These are phyloP conservation scores for Phytophthora podocarpi DNA, from an alignment of 352 stramenopile genomes.

Conservation along the genomic window DNA sequence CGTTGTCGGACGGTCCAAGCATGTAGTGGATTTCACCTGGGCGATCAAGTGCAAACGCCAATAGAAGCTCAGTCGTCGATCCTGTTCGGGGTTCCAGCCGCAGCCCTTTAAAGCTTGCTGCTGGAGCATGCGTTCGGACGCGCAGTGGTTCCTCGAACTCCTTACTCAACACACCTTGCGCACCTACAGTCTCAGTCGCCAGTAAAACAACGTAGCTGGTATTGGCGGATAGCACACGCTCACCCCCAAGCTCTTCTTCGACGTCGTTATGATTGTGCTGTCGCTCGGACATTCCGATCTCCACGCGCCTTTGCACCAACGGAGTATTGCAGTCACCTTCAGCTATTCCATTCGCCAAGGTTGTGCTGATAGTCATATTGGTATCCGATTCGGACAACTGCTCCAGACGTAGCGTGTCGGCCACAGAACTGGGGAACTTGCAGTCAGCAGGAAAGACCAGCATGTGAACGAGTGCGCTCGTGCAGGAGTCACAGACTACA, in stretches of 20 bases:
- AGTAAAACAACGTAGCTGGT: slow-evolving; percentile 58
- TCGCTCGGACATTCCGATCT: slow-evolving; percentile 38
- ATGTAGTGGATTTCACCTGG: slow-evolving; percentile 82
- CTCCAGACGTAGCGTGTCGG: slow-evolving; percentile 23
- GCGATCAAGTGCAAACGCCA: slow-evolving; percentile 58
- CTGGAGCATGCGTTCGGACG: slow-evolving; percentile 50
- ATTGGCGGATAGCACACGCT: slow-evolving; percentile 39
- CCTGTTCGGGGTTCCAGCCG: slow-evolving; percentile 56
- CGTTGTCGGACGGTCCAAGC: slow-evolving; percentile 55
- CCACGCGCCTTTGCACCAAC: slow-evolving; percentile 37
- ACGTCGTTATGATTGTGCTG: slow-evolving; percentile 45
- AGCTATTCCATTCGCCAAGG: background rate
- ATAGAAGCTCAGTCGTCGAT: slow-evolving; percentile 76
- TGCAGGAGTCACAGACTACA: slow-evolving; percentile 54
- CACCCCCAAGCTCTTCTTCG: slow-evolving; percentile 40
- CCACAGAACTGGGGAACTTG: slow-evolving; percentile 14
- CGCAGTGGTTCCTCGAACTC: slow-evolving; percentile 34
- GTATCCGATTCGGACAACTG: slow-evolving; percentile 8
- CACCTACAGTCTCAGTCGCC: slow-evolving; percentile 58
- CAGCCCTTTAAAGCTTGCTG: slow-evolving; percentile 55
- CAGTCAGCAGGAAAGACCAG: slow-evolving; percentile 55
- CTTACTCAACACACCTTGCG: slow-evolving; percentile 63
- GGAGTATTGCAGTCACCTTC: slow-evolving; percentile 12
- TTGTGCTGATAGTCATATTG: slow-evolving; percentile 9
- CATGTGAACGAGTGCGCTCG: slow-evolving; percentile 53